Percentiles rank a stretch among this genome's conserved stretches.
phyloP scores from a whole-genome alignment of 495 filamentous ascomycete species.

The Gamarada debralockiae region DNA sequence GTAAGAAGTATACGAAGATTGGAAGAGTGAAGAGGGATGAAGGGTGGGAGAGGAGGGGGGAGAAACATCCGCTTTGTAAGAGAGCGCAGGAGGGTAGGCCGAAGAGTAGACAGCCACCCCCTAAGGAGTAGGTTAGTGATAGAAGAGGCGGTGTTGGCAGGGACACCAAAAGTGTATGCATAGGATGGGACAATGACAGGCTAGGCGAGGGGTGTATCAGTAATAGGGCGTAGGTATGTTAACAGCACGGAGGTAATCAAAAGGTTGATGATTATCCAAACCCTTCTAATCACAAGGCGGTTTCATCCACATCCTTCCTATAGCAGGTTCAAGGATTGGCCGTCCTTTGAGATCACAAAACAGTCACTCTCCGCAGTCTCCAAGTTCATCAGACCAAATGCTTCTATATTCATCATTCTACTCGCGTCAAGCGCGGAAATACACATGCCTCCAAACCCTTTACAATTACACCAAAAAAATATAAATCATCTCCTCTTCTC shows the following conservation, averaged over 20 bases:
- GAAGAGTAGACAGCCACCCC: slow-evolving; percentile 28
- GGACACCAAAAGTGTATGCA: neutral
- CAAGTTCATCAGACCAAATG: neutral
- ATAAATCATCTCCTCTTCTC: neutral
- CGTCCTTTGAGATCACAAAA: too few relatives aligned
- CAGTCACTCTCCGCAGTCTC: neutral
- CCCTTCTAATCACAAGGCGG: too few relatives aligned
- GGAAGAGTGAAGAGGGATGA: slow-evolving; percentile 54
- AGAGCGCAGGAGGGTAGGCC: slow-evolving; percentile 37
- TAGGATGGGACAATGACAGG: neutral
- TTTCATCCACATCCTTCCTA: too few relatives aligned
- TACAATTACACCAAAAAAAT: neutral
- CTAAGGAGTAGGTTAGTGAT: slow-evolving; percentile 27
- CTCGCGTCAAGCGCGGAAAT: neutral
- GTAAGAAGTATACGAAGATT: slow-evolving; percentile 69
- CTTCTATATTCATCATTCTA: neutral
- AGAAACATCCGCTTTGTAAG: slow-evolving; percentile 39
- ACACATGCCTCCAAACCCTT: neutral
- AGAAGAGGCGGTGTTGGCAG: slow-evolving; percentile 12
- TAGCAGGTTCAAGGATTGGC: too few relatives aligned
- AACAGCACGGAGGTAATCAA: too few relatives aligned
- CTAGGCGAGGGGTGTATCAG: neutral
- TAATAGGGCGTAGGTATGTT: too few relatives aligned
- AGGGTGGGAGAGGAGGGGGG: slow-evolving; percentile 44
- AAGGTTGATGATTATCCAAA: too few relatives aligned